Evolutionary conservation across 1,284 basidiomycete genomes (phyloP).

Genomic region (Meripilus lineatus): DNA sequence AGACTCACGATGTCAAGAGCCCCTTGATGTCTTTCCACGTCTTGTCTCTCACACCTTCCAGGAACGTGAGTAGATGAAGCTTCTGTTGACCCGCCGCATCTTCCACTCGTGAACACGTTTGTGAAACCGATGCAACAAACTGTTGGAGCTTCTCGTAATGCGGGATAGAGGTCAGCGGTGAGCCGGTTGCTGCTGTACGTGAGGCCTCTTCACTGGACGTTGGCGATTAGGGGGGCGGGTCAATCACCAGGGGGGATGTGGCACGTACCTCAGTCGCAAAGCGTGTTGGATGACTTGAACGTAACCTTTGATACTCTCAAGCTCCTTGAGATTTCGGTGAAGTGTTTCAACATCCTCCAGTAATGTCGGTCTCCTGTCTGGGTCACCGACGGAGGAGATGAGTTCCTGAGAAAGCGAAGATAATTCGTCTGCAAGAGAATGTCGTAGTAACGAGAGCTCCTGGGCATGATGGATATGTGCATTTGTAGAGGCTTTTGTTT

Average conservation of each 20-base stretch:
- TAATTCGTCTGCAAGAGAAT: constrained; percentile 74
- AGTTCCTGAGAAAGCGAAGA: constrained; percentile 61
- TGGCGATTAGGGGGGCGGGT: background rate
- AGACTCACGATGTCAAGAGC: constrained; percentile 55
- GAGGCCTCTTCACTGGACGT: constrained; percentile 47
- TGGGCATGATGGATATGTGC: constrained; percentile 58
- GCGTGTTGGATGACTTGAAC: constrained; percentile 69
- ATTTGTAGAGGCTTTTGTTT: constrained; percentile 39
- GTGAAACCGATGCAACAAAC: constrained; percentile 47
- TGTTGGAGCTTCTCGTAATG: constrained; percentile 57
- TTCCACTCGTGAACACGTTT: constrained; percentile 42
- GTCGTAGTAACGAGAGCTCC: constrained; percentile 68
- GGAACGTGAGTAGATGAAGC: constrained; percentile 52
- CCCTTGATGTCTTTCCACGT: constrained; percentile 76
- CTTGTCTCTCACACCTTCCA: constrained; percentile 53
- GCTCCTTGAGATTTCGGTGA: constrained; percentile 67
- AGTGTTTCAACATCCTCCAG: constrained; percentile 79
- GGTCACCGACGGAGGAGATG: constrained; percentile 48
- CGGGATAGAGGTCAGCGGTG: constrained; percentile 43
- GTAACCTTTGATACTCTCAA: constrained; percentile 73
- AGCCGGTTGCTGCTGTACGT: constrained; percentile 37
- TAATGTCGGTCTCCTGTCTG: constrained; percentile 49
- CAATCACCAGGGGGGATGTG: constrained; percentile 14
- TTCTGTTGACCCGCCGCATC: constrained; percentile 39
- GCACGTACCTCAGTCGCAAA: constrained; percentile 69